These are phyloP conservation scores for Melaleuca alternifolia DNA, from an alignment of 345 rosid genomes.

Conservation along the genomic window DNA sequence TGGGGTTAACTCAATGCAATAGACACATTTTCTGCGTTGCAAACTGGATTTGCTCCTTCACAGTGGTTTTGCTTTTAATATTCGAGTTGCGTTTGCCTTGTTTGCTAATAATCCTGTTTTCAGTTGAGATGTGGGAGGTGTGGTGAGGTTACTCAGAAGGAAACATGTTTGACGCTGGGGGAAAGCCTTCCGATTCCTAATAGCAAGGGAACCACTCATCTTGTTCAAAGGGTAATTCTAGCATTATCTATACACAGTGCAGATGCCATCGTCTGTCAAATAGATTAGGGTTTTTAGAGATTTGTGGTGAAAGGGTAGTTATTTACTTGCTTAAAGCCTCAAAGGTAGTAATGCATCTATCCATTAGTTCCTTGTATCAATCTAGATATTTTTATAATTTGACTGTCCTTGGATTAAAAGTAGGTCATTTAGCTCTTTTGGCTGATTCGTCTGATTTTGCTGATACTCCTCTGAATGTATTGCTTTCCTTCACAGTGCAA, in stretches of 20 bases:
- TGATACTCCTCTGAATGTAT: not conserved
- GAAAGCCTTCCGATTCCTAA: constrained; percentile 43
- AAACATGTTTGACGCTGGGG: constrained; percentile 62
- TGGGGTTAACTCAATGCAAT: not conserved
- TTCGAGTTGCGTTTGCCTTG: not conserved
- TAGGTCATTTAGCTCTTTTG: not conserved
- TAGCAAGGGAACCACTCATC: constrained; percentile 60
- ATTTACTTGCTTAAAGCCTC: not conserved
- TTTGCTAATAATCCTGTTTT: not conserved
- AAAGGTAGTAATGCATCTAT: not conserved
- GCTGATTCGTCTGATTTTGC: not conserved
- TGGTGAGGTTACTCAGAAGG: constrained; percentile 75
- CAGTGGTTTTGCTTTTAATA: not conserved
- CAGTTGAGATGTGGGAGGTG: constrained; percentile 76
- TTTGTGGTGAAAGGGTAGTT: not conserved
- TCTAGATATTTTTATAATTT: not conserved
- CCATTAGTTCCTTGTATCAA: not conserved
- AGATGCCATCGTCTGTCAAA: not conserved
- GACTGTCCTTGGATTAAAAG: not conserved
- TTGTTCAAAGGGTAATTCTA: constrained; percentile 64
- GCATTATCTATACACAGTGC: not conserved
- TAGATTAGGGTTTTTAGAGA: not conserved
- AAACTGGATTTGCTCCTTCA: not conserved
- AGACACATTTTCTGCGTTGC: not conserved
- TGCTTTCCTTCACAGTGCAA: constrained; percentile 47